phyloP scores from a whole-genome alignment of 768 basidiomycete genomes.

The Hortiboletus campestris region DNA sequence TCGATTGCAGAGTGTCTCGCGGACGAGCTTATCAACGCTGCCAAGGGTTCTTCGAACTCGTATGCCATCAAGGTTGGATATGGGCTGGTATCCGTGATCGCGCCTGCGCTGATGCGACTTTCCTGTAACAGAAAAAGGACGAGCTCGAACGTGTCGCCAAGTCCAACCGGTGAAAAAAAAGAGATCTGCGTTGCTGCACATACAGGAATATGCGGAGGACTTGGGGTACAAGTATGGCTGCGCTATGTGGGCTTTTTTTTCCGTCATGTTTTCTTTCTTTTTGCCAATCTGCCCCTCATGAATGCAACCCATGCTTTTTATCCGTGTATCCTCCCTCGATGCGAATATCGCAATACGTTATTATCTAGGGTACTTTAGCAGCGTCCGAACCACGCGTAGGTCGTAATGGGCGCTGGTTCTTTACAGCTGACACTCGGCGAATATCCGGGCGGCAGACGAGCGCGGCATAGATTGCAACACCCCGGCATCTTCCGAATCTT shows the following conservation, averaged over 20 bases:
- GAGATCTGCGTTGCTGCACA: not conserved
- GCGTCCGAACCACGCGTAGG: not conserved
- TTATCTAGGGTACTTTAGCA: not conserved
- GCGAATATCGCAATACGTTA: constrained; percentile 5
- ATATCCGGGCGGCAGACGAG: not conserved
- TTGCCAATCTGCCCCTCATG: constrained; percentile 21
- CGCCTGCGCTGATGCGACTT: not conserved
- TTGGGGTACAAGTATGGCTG: constrained; percentile 24
- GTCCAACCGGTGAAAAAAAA: constrained; percentile 94
- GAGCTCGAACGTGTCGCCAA: constrained; percentile 99
- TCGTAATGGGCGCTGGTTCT: constrained; percentile 1
- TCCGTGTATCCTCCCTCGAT: constrained; percentile 17
- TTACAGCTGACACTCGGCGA: not conserved
- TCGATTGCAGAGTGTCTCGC: constrained; percentile 98
- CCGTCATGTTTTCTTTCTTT: constrained; percentile 2
- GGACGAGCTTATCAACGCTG: constrained; percentile 99
- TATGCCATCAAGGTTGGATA: constrained; percentile 92
- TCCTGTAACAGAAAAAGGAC: constrained; percentile 80
- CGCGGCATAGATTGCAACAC: not conserved
- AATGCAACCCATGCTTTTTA: constrained; percentile 26
- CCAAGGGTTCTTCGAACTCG: constrained; percentile 99
- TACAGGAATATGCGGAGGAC: constrained; percentile 1
- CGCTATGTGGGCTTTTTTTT: constrained; percentile 20
- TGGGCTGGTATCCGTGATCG: not conserved
- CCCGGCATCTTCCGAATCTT: constrained; percentile 18